These are phyloP conservation scores for Alnus rubra DNA, from an alignment of 306 rosid species.

Conservation along the genomic window DNA sequence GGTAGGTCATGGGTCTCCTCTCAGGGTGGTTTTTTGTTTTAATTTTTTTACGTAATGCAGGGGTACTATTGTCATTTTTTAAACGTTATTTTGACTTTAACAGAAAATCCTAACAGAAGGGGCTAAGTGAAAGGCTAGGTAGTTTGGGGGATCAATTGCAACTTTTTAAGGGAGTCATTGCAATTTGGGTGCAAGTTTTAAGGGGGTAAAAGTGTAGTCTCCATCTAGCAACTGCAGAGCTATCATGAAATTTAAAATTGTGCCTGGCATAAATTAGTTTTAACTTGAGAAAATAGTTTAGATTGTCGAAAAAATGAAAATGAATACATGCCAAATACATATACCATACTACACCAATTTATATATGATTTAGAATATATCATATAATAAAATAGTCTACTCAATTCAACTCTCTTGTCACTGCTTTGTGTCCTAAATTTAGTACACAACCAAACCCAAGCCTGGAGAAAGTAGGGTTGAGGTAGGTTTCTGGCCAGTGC, in stretches of 20 bases:
- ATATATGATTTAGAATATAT: not conserved
- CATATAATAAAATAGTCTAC: not conserved
- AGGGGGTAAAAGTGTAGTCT: not conserved
- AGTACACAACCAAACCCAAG: not conserved
- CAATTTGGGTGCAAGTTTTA: not conserved
- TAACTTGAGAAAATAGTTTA: not conserved
- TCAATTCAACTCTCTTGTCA: not conserved
- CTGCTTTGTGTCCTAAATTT: not conserved
- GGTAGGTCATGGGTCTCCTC: too few species aligned
- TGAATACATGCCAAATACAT: not conserved
- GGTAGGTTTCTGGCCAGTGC: not conserved
- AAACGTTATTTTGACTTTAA: too few species aligned
- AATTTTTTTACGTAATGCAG: too few species aligned
- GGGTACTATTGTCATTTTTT: too few species aligned
- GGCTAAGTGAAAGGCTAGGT: too few species aligned
- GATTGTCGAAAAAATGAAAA: not conserved
- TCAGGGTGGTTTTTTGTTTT: too few species aligned
- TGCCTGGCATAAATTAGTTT: not conserved
- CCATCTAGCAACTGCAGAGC: not conserved
- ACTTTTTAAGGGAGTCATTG: too few species aligned
- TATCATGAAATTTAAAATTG: not conserved
- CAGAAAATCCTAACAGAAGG: too few species aligned
- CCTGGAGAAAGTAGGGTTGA: not conserved
- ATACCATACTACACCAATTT: not conserved
- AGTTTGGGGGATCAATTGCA: too few species aligned